Evolutionary conservation across 1,284 basidiomycete genomes (phyloP).

Genomic region (Moesziomyces antarcticus): DNA sequence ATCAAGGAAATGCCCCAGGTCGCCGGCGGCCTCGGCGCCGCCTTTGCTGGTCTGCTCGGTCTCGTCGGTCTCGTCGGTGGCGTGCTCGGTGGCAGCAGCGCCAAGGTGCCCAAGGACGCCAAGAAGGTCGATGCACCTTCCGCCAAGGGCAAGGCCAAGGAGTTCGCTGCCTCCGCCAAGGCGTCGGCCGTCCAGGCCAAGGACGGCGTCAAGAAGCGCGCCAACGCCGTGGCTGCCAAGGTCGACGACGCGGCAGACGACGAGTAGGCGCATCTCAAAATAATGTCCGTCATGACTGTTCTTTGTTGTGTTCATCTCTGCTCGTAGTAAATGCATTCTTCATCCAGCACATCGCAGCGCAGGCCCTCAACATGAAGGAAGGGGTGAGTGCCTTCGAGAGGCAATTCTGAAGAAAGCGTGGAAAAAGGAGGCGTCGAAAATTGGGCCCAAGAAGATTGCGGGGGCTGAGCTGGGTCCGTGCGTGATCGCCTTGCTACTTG

Average conservation of each 20-base stretch:
- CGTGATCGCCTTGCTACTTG: too few species aligned
- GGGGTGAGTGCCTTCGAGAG: too few species aligned
- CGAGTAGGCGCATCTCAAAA: constrained; percentile 15
- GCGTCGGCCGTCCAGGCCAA: constrained; percentile 52
- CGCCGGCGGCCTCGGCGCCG: constrained; percentile 56
- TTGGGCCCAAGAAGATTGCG: too few species aligned
- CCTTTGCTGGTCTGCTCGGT: constrained; percentile 53
- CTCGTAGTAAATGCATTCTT: not conserved
- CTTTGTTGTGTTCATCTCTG: not conserved
- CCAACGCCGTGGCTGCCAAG: constrained; percentile 48
- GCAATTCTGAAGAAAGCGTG: too few species aligned
- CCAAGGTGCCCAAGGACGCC: constrained; percentile 45
- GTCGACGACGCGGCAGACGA: constrained; percentile 50
- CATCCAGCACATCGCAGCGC: too few species aligned
- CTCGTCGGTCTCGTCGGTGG: constrained; percentile 56
- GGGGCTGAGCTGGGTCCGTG: too few species aligned
- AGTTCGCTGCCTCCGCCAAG: constrained; percentile 43
- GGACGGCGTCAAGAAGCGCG: constrained; percentile 53
- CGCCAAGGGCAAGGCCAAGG: constrained; percentile 44
- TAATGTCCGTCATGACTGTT: not conserved
- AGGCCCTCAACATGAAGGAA: too few species aligned
- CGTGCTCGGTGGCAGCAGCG: constrained; percentile 44
- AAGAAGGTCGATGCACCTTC: constrained; percentile 54
- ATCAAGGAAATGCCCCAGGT: constrained; percentile 61
- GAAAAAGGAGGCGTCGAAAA: too few species aligned